Evolutionary conservation across 768 basidiomycete genomes (phyloP), one percentile per base, ranked within the genome.

Genomic region (Lentinula raphanica): DNA sequence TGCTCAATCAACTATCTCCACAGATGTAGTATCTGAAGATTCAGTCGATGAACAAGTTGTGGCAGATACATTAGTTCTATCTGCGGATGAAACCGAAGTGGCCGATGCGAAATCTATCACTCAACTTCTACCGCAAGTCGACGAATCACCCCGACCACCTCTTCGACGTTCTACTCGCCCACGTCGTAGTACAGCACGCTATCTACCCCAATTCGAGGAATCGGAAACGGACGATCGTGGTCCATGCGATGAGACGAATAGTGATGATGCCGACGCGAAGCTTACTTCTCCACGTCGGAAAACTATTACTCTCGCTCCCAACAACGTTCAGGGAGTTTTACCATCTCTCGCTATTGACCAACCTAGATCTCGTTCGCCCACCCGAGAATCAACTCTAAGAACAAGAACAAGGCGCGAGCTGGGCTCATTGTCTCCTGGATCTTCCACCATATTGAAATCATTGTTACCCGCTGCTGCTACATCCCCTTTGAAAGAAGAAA

Each of bases 381-480:
- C 21, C 32, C 48, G 39, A 17, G 32, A 40, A 28, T 17, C 28
- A 5, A 21, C 56, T n/a, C 19, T 25, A 17, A 61, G 66, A 44
- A 70, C 64, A 27, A 61, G 66, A 44, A 70, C 64, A 27, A 67
- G 69, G 45, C 73, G 79, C 58, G 79, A 79, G 66, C 67, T 84
- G 27, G 75, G 78, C 15, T 84, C 84, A 19, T 68, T 87, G 38
- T 87, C 86, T n/a, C 85, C 86, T 1, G 72, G 75, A 13, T 87
- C 88, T 42, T 71, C 71, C 38, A 67, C 66, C 54, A 62, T 78
- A 38, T 73, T 82, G 31, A 67, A 68, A n/a, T 72, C 72, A 56
- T 63, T 79, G 31, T 60, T 76, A 8, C 67, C 72, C 21, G 54
- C 70, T 3, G 60, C 66, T 11, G 49, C 60, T 49, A 59, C 64